phyloP scores from a whole-genome alignment of 208 protist genomes.

The Naegleria fowleri region DNA sequence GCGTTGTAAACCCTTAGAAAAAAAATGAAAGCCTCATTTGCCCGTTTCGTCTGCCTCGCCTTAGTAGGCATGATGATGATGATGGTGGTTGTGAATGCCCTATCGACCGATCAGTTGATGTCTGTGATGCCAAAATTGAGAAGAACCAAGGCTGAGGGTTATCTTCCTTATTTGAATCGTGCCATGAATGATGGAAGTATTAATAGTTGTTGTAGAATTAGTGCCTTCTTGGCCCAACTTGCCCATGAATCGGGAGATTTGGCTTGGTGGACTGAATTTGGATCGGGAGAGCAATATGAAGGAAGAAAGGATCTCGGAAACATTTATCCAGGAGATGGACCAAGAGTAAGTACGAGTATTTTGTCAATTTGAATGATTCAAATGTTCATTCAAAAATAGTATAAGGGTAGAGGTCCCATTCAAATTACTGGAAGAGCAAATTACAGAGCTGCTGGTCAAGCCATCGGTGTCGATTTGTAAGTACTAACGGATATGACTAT shows the following conservation, averaged over 20 bases:
- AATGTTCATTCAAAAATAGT: neutral
- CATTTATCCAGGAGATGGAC: conserved; percentile 35
- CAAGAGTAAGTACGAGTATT: neutral
- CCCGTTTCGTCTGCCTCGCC: no score
- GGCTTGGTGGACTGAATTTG: conserved; percentile 32
- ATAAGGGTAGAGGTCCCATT: conserved; percentile 35
- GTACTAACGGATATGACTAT: no score
- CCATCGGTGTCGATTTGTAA: conserved; percentile 23
- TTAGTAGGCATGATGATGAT: no score
- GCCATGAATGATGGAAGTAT: neutral
- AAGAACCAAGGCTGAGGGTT: neutral
- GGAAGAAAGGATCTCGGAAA: conserved; percentile 40
- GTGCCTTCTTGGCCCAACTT: conserved; percentile 30
- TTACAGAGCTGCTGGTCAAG: conserved; percentile 29
- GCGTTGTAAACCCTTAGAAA: no score
- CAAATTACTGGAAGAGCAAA: conserved; percentile 37
- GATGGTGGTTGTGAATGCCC: no score
- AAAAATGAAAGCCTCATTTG: no score
- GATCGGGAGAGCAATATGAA: conserved; percentile 35
- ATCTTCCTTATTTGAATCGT: neutral
- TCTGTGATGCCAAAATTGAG: neutral
- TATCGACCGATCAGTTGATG: neutral
- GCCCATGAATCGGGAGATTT: conserved; percentile 33
- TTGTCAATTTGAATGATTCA: neutral
- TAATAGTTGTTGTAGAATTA: neutral